phyloP scores from a whole-genome alignment of 1,284 basidiomycete species.

The Pseudomicrostroma phylloplanum region DNA sequence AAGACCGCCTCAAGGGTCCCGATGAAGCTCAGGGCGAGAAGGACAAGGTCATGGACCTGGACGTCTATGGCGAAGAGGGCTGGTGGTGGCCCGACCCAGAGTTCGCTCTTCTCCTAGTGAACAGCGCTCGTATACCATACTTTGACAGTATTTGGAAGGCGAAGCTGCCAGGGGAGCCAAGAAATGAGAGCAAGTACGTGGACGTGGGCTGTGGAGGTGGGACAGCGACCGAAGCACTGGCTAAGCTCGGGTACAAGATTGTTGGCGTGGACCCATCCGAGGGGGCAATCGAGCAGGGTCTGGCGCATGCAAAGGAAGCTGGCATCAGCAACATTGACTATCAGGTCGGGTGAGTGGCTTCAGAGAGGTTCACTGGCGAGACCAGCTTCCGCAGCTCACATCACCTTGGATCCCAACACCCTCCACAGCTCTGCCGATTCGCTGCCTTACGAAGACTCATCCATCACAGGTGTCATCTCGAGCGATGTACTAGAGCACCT shows the following conservation, averaged over 20 bases:
- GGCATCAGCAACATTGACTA: constrained; percentile 11
- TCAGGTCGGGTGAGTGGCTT: background rate
- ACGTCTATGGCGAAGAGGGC: constrained; percentile 1
- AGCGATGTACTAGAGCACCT: constrained; percentile 32
- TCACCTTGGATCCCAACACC: background rate
- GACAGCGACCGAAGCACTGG: constrained; percentile 24
- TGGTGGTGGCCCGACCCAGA: background rate
- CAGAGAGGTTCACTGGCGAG: constrained; percentile 16
- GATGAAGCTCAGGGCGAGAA: background rate
- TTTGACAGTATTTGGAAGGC: constrained; percentile 21
- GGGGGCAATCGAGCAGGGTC: constrained; percentile 3
- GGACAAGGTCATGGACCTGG: constrained; percentile 1
- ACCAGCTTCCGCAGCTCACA: constrained; percentile 4
- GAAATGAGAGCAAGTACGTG: constrained; percentile 13
- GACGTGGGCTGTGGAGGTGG: constrained; percentile 29
- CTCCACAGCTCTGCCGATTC: constrained; percentile 8
- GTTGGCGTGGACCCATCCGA: background rate
- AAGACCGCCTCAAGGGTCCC: background rate
- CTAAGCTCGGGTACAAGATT: constrained; percentile 7
- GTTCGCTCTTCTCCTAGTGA: constrained; percentile 17
- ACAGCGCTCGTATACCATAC: constrained; percentile 24
- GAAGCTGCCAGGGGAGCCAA: background rate
- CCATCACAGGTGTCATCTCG: constrained; percentile 25
- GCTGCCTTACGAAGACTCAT: constrained; percentile 10
- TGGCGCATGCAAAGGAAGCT: constrained; percentile 13